Evolutionary conservation across 345 rosid species (phyloP).

Genomic region (Noccaea caerulescens): DNA sequence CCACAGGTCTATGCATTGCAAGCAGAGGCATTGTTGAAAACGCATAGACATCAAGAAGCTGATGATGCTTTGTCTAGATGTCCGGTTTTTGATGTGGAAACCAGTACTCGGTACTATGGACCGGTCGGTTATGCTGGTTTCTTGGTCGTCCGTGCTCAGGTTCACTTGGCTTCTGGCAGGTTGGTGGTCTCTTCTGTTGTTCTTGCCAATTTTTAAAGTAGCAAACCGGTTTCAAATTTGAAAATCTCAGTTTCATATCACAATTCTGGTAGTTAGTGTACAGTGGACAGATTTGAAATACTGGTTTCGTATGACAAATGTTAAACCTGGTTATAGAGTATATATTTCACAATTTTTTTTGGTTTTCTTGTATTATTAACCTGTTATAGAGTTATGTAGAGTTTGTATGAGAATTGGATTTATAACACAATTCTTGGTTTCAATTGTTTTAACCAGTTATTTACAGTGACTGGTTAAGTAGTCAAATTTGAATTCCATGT

Average conservation of each 20-base stretch:
- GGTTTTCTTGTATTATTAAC: not conserved
- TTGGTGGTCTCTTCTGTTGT: conserved; percentile 38
- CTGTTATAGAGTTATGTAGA: not conserved
- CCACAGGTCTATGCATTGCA: conserved; percentile 87
- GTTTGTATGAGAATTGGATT: not conserved
- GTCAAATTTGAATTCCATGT: not conserved
- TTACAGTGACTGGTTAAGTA: not conserved
- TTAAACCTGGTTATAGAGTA: not conserved
- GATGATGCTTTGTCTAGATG: conserved; percentile 57
- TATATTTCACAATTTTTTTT: not conserved
- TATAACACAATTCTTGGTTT: too few relatives aligned
- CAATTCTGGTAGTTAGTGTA: not conserved
- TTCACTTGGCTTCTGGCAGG: conserved; percentile 89
- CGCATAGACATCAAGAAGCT: conserved; percentile 79
- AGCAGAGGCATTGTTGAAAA: conserved; percentile 86
- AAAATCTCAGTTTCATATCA: not conserved
- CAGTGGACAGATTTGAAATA: not conserved
- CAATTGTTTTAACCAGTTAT: not conserved
- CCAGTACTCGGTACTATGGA: conserved; percentile 72
- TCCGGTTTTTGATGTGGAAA: conserved; percentile 65
- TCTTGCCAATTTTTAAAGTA: not conserved
- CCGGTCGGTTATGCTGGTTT: conserved; percentile 73
- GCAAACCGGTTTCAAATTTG: not conserved
- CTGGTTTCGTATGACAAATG: not conserved
- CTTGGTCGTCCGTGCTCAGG: conserved; percentile 75